Base-by-base conservation (phyloP, 2,329 filamentous ascomycete genomes). In the Colletotrichum sansevieriae region DNA sequence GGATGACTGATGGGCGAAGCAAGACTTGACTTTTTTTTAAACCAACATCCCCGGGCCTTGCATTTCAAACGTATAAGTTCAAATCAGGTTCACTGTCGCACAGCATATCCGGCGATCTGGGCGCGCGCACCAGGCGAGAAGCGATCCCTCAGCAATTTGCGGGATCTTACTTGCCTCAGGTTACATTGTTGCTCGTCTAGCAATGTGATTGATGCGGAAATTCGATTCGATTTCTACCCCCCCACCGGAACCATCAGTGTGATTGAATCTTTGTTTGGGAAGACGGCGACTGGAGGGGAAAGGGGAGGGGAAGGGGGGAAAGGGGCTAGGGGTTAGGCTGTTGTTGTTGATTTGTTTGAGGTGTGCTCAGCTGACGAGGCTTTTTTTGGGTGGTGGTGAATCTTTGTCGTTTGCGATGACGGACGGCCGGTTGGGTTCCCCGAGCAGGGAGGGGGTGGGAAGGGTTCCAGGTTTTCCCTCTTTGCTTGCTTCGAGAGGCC, bases 311-410 rank as follows among this genome's bases (percentile, higher is more conserved):
- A 25, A 5, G 25, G 25, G 25, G 29, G 29, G 2, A 29, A 29
- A 29, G 29, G 29, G 29, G 29, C 29, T 7, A 29, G 29, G 29
- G 29, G 6, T 29, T 7, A 1, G 29, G 63, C 63, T 63, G n/a
- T 8, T 29, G 46, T 29, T 29, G 13, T 33, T 58, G 62, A 15
- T 39, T 49, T 62, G 57, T 66, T 55, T 62, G 43, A 60, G 57
- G 57, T 41, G 25, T 55, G 63, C 63, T 63, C 63, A 66, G 64
- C 58, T 63, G 64, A 63, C 49, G 20, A 35, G 20, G 39, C 29
- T 46, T 58, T 43, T n/a, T 33, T 13, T 44, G 15, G 56, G 56
- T 59, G 39, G 55, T 58, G 22, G 37, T 47, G n/a, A 59, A 59
- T 35, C 55, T 58, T 13, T 46, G 60, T 55, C 49, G 25, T 49